phyloP scores from a whole-genome alignment of 225 moss, liverwort and hornwort genomes.

The Pseudisothecium myosuroides region DNA sequence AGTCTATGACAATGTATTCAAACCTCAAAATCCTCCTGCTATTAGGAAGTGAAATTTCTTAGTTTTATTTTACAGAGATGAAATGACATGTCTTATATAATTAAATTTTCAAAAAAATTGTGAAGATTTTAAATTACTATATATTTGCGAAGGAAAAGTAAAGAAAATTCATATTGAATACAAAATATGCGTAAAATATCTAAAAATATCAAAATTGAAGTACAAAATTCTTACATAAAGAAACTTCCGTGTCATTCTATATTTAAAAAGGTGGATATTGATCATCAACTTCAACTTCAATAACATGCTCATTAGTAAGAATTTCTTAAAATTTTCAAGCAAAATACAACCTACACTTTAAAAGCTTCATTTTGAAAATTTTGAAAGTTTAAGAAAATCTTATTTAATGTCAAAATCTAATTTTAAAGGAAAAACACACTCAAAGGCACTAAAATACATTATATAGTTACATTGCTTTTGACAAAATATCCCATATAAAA shows the following conservation, averaged over 20 bases:
- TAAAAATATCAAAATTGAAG: neutral
- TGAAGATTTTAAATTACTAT: neutral
- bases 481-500: neutral
- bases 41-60: neutral
- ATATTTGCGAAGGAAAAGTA: neutral
- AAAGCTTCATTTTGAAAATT: neutral
- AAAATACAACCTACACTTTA: accelerated
- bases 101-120: no score
- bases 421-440: neutral
- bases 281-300: neutral
- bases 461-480: neutral
- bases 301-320: neutral
- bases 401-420: neutral
- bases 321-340: neutral
- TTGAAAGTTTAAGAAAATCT: neutral
- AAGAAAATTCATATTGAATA: neutral
- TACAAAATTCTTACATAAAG: neutral
- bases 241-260: neutral
- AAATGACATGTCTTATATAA: neutral
- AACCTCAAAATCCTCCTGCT: neutral
- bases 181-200: neutral
- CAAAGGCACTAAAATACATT: neutral
- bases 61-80: neutral
- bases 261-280: neutral
- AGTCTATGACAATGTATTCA: neutral